phyloP scores from a whole-genome alignment of 2,329 filamentous ascomycete genomes.

The Claviceps cyperi region DNA sequence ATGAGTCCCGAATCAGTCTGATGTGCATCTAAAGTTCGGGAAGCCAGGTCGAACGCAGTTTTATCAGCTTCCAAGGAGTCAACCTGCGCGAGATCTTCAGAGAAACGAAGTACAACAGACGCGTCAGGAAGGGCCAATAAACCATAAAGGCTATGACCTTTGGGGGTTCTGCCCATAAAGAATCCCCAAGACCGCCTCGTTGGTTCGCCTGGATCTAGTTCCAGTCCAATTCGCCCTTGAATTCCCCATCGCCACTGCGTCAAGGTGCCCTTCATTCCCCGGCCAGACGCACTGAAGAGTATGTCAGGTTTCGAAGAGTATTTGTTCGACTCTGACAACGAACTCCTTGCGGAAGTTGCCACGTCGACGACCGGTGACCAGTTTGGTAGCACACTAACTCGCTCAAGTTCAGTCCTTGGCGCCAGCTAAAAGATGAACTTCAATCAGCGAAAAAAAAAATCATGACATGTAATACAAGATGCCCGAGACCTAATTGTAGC shows the following conservation, averaged over 20 bases:
- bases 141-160: constrained; percentile 16
- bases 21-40: constrained; percentile 35
- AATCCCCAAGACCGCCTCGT: constrained; percentile 42
- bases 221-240: constrained; percentile 49
- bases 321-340: constrained; percentile 9
- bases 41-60: constrained; percentile 35
- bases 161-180: constrained; percentile 10
- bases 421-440: constrained; percentile 25
- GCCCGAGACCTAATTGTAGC: not conserved
- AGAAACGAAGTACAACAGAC: constrained; percentile 33
- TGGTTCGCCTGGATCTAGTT: constrained; percentile 34
- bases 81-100: constrained; percentile 31
- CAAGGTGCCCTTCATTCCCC: constrained; percentile 46
- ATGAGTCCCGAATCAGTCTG: constrained; percentile 22
- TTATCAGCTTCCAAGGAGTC: constrained; percentile 25
- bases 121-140: constrained; percentile 35
- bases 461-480: constrained; percentile 7
- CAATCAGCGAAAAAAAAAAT: not conserved
- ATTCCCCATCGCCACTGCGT: constrained; percentile 57
- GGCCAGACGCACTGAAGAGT: constrained; percentile 53
- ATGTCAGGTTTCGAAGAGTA: constrained; percentile 28
- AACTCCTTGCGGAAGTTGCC: constrained; percentile 18
- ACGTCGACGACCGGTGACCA: constrained; percentile 48
- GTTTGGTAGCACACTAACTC: constrained; percentile 39
- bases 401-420: constrained; percentile 35